Base-by-base conservation (phyloP, 805 yeast species). In the Groenewaldozyma salmanticensis region DNA sequence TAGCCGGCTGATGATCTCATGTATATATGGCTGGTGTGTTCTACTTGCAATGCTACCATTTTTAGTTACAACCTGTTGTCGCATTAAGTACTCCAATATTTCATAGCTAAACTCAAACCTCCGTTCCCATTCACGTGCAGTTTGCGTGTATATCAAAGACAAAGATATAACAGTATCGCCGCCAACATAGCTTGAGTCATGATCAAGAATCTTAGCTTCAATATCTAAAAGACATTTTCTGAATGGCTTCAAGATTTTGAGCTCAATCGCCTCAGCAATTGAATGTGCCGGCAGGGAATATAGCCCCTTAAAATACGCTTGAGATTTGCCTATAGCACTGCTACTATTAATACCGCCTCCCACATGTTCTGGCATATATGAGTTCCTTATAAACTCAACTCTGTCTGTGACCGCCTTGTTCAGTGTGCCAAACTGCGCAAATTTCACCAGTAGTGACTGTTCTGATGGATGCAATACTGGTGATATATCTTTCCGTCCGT, bases 401-500 rank as follows among this genome's bases (percentile, higher is more conserved):
- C 35, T 21, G 21, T 35, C 18, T 35, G 40, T 35, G 11, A 52
- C 36, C 13, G 27, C 40, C 15, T 39, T 11, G 27, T 44, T 42
- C 21, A 47, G 42, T 38, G 33, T 22, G 33, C 54, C 55, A 31
- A 52, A 42, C 21, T 27, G 31, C 2, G 48, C 44, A 4, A 44
- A 42, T 38, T 48, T 45, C n/a, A 21, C 40, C 17, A 45, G 35
- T 19, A 48, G 33, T 3, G 45, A 42, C 6, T 36, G 46, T 19
- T 51, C 55, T 2, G 52, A 41, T 3, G 48, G 42, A 37, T 48
- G 52, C 16, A n/a, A n/a, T n/a, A n/a, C n/a, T n/a, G n/a, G n/a
- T n/a, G n/a, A n/a, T n/a, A n/a, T n/a, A n/a, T n/a, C n/a, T n/a
- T n/a, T n/a, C n/a, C n/a, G n/a, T n/a, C n/a, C n/a, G n/a, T n/a